A percentile compares a stretch with the other conserved stretches of the same genome.
Evolutionary conservation across 495 filamentous ascomycete genomes (phyloP).

Genomic region (Daldinia childiae): DNA sequence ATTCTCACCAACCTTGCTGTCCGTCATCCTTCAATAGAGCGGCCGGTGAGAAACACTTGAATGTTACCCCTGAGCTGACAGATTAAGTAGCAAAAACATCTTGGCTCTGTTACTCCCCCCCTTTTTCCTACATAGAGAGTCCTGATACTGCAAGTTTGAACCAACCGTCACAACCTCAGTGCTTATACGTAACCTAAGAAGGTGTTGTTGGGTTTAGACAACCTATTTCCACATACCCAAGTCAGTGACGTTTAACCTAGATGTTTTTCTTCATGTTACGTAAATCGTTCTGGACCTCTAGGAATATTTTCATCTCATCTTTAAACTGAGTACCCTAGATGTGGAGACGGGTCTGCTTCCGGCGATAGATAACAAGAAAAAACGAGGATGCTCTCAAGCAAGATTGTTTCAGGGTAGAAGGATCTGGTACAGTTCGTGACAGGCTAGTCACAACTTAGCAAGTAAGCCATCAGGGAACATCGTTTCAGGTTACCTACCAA

Average conservation of each 20-base stretch:
- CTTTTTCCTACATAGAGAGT: background rate
- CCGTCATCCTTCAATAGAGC: conserved; percentile 26
- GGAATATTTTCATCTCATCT: conserved; percentile 37
- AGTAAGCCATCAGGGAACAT: conserved; percentile 11
- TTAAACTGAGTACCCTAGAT: conserved; percentile 7
- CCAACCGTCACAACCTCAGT: background rate
- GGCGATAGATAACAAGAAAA: conserved; percentile 9
- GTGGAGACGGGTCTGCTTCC: conserved; percentile 23
- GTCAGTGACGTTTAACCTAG: background rate
- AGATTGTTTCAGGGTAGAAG: conserved; percentile 36
- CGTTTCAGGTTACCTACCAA: conserved; percentile 29
- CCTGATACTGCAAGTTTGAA: background rate
- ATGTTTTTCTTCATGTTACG: background rate
- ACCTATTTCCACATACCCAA: background rate
- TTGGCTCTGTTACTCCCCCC: background rate
- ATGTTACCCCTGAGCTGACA: background rate
- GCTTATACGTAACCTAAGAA: no score
- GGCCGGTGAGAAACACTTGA: conserved; percentile 7
- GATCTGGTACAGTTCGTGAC: conserved; percentile 32
- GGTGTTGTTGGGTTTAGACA: no score
- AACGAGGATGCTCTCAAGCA: conserved; percentile 16
- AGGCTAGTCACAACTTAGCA: conserved; percentile 16
- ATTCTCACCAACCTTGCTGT: conserved; percentile 27
- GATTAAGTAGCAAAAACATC: background rate
- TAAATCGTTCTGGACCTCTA: conserved; percentile 11